Percentiles rank a stretch among this genome's conserved stretches.
Evolutionary conservation across 495 filamentous ascomycete genomes (phyloP).

Genomic region (Aspergillus panamensis): DNA sequence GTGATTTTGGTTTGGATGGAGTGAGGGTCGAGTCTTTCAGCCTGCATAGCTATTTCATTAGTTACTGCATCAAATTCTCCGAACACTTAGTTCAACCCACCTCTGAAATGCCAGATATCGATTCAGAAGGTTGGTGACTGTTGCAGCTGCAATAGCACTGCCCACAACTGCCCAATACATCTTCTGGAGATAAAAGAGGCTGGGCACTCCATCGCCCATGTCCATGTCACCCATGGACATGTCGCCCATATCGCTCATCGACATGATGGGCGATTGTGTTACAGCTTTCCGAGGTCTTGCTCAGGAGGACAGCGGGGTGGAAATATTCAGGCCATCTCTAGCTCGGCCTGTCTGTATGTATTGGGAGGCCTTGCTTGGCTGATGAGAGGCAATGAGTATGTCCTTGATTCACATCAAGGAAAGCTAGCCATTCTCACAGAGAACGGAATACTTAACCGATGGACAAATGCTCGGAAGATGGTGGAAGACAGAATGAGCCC

Average conservation of each 20-base stretch:
- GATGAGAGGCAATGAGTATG: background rate
- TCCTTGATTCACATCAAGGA: background rate
- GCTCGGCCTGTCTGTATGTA: background rate
- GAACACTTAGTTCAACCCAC: slow-evolving; percentile 27
- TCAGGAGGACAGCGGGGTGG: background rate
- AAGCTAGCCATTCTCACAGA: background rate
- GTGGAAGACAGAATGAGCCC: background rate
- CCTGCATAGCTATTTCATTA: slow-evolving; percentile 16
- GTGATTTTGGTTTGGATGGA: slow-evolving; percentile 63
- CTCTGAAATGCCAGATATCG: slow-evolving; percentile 44
- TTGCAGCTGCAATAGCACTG: slow-evolving; percentile 49
- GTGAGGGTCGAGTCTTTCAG: slow-evolving; percentile 32
- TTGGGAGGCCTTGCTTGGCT: background rate
- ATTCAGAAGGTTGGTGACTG: slow-evolving; percentile 49
- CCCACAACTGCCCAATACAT: slow-evolving; percentile 63
- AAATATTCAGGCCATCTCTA: background rate
- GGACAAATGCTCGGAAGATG: background rate
- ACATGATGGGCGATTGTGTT: slow-evolving; percentile 6
- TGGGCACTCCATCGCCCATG: slow-evolving; percentile 46
- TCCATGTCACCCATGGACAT: slow-evolving; percentile 38
- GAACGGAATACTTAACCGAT: background rate
- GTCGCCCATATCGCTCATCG: slow-evolving; percentile 8
- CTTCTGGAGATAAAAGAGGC: slow-evolving; percentile 46
- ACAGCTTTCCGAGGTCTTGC: background rate
- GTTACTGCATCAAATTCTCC: background rate